Evolutionary conservation across 192 early-diverging fungal genomes (phyloP).

Genomic region (Dimargaris cristalligena): DNA sequence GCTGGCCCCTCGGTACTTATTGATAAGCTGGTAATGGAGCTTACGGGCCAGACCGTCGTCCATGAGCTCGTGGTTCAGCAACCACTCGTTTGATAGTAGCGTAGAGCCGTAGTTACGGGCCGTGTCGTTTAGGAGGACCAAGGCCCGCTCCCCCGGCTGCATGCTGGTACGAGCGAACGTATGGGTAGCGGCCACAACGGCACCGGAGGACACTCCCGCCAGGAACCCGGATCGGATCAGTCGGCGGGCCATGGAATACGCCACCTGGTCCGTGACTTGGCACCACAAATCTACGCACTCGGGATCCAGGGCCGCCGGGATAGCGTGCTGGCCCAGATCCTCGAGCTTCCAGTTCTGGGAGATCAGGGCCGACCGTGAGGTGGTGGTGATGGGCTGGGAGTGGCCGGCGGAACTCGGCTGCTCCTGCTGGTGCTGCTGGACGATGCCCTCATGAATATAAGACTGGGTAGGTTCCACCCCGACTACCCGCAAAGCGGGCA

Average conservation of each 20-base stretch:
- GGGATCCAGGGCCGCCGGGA: conserved; percentile 28
- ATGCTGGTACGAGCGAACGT: conserved; percentile 22
- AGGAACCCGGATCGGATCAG: conserved; percentile 42
- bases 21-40: conserved; percentile 35
- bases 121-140: conserved; percentile 46
- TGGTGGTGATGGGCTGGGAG: neutral
- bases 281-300: conserved; percentile 43
- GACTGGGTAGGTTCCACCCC: conserved; percentile 56
- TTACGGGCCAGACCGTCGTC: conserved; percentile 38
- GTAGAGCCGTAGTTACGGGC: conserved; percentile 52
- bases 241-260: conserved; percentile 48
- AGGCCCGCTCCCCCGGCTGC: conserved; percentile 7
- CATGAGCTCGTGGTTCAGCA: conserved; percentile 55
- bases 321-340: conserved; percentile 50
- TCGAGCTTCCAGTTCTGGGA: conserved; percentile 45
- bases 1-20: conserved; percentile 59
- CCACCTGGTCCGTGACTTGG: conserved; percentile 46
- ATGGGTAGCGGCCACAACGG: conserved; percentile 42
- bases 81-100: conserved; percentile 59
- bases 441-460: conserved; percentile 25
- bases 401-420: too few relatives aligned
- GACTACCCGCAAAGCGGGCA: conserved; percentile 37
- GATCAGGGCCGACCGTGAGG: conserved; percentile 6
- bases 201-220: conserved; percentile 47
- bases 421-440: too few relatives aligned